Evolutionary conservation across 2,329 filamentous ascomycete genomes (phyloP), one percentile per base, ranked within the genome.

Genomic region (Aspergillus chevalieri): DNA sequence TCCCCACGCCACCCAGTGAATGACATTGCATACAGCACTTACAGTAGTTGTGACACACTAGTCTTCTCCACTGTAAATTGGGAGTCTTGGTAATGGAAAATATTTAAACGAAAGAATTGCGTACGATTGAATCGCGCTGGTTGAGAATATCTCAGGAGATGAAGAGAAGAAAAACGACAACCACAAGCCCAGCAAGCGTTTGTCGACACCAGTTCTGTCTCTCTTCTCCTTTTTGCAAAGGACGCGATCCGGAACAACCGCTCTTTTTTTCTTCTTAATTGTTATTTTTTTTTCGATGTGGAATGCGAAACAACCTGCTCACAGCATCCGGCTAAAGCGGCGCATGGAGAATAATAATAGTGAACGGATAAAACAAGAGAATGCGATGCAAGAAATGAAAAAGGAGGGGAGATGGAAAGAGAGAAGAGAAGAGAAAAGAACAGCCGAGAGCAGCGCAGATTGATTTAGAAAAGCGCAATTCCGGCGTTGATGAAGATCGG

Each of bases 311-410:
- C 50, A 52, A 56, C 63, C 63, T 64, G 66, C 63, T 69, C 65
- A 65, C 65, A 62, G 61, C 61, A 58, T 66, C 65, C 65, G 59
- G 57, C 64, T 60, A 52, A 57, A 51, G 64, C 65, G 65, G 64
- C 62, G 62, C 63, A 61, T 50, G 51, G 53, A 55, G 43, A 49
- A 49, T 47, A 47, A 55, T 47, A 49, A 52, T 51, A 45, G 50
- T 54, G 57, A 17, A 38, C 34, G 47, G 55, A 50, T 51, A 50
- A 49, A 50, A 49, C 48, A 50, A 51, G 48, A 48, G 34, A 30
- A 19, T 8, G 38, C 15, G 17, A 54, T 43, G 47, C 48, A 48
- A 48, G 53, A 49, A 49, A 51, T 50, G 47, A 50, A 55, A 57
- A 28, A 30, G 10, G 47, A 53, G 50, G 52, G 47, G 49, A 47